Evolutionary conservation across 2,329 filamentous ascomycete species (phyloP).

Genomic region (Ascochyta rabiei): DNA sequence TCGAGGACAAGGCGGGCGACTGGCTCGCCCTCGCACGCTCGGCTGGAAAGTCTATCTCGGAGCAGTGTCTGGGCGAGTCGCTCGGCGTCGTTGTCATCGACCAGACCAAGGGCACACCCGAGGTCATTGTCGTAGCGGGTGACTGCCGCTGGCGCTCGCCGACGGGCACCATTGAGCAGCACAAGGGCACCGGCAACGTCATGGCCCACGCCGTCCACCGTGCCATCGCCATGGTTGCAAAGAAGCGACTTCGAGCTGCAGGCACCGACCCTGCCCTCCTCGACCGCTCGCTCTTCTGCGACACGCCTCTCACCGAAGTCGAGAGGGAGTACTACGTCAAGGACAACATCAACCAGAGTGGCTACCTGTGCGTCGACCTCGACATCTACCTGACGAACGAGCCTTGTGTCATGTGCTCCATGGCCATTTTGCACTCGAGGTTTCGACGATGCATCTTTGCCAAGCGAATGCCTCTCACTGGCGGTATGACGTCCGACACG

Average conservation of each 20-base stretch:
- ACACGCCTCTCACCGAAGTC: conserved; percentile 70
- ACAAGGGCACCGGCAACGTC: conserved; percentile 66
- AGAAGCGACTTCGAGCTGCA: conserved; percentile 54
- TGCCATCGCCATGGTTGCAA: conserved; percentile 81
- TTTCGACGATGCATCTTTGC: conserved; percentile 87
- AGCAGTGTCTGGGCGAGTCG: conserved; percentile 66
- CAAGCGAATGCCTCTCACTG: conserved; percentile 77
- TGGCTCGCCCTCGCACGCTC: conserved; percentile 73
- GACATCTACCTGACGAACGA: conserved; percentile 96
- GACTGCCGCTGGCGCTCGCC: conserved; percentile 72
- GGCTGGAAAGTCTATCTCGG: conserved; percentile 65
- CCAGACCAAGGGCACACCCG: conserved; percentile 50
- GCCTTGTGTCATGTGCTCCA: conserved; percentile 94
- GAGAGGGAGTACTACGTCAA: conserved; percentile 66
- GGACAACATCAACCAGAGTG: conserved; percentile 71
- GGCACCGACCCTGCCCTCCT: conserved; percentile 37
- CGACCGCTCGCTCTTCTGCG: conserved; percentile 63
- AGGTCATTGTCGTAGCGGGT: conserved; percentile 74
- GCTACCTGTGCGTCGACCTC: conserved; percentile 91
- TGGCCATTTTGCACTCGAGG: conserved; percentile 93
- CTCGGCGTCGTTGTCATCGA: conserved; percentile 80
- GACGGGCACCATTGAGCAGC: conserved; percentile 26
- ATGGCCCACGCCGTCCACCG: conserved; percentile 80
- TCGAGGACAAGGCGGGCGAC: conserved; percentile 66
- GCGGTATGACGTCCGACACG: conserved; percentile 78